A percentile compares a stretch with the other conserved stretches of the same genome.
These are phyloP conservation scores for Puccinia novopanici DNA, from an alignment of 1,284 basidiomycete genomes.

Conservation along the genomic window DNA sequence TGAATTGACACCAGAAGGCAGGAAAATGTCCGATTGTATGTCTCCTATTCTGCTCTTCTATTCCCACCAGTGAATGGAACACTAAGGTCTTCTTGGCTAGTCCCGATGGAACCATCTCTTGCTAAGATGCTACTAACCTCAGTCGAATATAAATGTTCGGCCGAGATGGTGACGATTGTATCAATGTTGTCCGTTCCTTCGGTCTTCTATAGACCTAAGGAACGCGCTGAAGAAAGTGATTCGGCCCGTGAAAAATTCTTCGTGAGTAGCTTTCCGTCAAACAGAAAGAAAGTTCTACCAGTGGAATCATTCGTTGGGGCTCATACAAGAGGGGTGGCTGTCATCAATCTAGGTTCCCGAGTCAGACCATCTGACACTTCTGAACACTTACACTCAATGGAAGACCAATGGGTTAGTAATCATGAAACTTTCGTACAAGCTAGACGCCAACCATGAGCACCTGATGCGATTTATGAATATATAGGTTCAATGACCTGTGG, in stretches of 20 bases:
- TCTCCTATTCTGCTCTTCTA: background rate
- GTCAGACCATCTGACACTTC: constrained; percentile 89
- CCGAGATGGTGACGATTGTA: constrained; percentile 96
- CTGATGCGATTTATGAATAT: constrained; percentile 49
- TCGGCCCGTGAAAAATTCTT: constrained; percentile 97
- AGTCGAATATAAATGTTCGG: constrained; percentile 86
- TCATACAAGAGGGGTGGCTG: background rate
- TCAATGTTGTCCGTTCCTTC: constrained; percentile 97
- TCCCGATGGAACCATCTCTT: constrained; percentile 73
- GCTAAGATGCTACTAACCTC: constrained; percentile 97
- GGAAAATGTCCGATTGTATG: constrained; percentile 87
- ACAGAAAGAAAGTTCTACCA: background rate
- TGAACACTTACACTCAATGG: constrained; percentile 98
- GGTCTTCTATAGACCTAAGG: constrained; percentile 93
- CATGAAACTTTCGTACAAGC: background rate
- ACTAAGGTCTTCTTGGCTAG: constrained; percentile 58
- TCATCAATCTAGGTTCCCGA: constrained; percentile 68
- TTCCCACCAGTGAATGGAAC: background rate
- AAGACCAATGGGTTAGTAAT: constrained; percentile 78
- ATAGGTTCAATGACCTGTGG: constrained; percentile 77
- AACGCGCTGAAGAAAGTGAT: constrained; percentile 92
- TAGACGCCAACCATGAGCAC: constrained; percentile 59
- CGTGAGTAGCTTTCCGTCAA: constrained; percentile 62
- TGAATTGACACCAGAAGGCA: constrained; percentile 85
- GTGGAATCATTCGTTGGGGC: background rate